Evolutionary conservation across 2,329 filamentous ascomycete genomes (phyloP), one percentile per base, ranked within the genome.

Genomic region (Colletotrichum musae): DNA sequence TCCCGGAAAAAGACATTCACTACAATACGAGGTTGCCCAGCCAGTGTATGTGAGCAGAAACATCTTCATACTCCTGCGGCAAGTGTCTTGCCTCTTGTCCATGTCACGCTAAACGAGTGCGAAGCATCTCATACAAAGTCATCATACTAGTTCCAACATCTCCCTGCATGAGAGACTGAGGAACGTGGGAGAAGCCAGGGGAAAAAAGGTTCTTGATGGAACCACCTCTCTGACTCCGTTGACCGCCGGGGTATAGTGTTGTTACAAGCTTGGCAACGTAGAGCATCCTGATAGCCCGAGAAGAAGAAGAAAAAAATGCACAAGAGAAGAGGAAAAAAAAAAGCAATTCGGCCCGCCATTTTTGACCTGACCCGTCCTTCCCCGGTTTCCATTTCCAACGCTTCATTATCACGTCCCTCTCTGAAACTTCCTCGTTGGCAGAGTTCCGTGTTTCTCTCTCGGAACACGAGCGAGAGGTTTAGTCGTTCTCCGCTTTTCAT

Each of bases 221-320:
- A 21, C 18, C 26, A 47, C 36, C 58, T 61, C 48, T 61, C 24
- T 52, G 53, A 61, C 58, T 61, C 58, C 58, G 36, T 61, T 32
- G 53, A 53, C 36, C 58, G 50, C 53, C 58, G 58, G 58, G 58
- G 58, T 61, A 61, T 61, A 61, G 48, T 61, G 21, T 61, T 61
- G 24, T 43, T 61, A 61, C 48, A 61, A 61, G 48, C 36, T 24
- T 45, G 32, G 58, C 58, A 61, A 28, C 58, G 21, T 53, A 61
- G 39, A 61, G 58, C 58, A 61, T 61, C 58, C 48, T 53, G 51
- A 54, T 52, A 39, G 58, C 58, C 58, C 58, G 58, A 61, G 24
- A 61, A 61, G 48, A 61, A 61, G 16, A 53, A 21, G 18, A 6
- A 36, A 2, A 28, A 53, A 24, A 9, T 13, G 13, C 41, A 36